These are phyloP conservation scores for Talaromyces adpressus DNA, from an alignment of 495 filamentous ascomycete species.

Conservation along the genomic window DNA sequence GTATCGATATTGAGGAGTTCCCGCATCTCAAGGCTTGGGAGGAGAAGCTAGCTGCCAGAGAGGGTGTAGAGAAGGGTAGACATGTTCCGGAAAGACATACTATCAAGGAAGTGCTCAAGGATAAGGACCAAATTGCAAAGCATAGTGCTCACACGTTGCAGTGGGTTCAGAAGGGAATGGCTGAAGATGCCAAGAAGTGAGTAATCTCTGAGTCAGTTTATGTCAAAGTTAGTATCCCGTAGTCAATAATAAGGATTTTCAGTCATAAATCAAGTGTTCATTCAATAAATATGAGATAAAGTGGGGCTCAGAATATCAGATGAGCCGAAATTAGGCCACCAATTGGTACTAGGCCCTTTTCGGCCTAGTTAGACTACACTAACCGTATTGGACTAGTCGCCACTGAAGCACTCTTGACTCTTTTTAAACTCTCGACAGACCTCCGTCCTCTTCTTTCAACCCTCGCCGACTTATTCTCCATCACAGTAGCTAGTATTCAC, in stretches of 20 bases:
- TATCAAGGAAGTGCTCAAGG: constrained; percentile 52
- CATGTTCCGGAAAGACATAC: constrained; percentile 66
- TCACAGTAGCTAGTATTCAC: neutral
- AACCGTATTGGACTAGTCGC: constrained; percentile 1
- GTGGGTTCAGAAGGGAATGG: constrained; percentile 63
- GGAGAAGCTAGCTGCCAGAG: constrained; percentile 55
- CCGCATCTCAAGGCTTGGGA: constrained; percentile 72
- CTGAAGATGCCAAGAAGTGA: constrained; percentile 46
- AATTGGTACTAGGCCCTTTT: neutral
- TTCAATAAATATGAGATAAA: neutral
- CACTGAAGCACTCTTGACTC: neutral
- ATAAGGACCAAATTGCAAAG: constrained; percentile 49
- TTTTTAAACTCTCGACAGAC: constrained; percentile 11
- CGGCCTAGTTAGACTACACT: neutral
- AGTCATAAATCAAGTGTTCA: neutral
- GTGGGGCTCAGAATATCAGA: neutral
- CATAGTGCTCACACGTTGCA: constrained; percentile 33
- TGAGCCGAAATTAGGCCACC: neutral
- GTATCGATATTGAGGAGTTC: constrained; percentile 71
- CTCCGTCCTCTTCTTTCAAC: constrained; percentile 8
- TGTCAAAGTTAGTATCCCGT: neutral
- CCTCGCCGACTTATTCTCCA: constrained; percentile 1
- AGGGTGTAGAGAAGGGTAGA: constrained; percentile 67
- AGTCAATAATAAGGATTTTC: neutral
- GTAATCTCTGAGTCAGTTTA: neutral